These are phyloP conservation scores for Xylariaceae sp. DNA, from an alignment of 2,329 filamentous ascomycete genomes.

Conservation along the genomic window DNA sequence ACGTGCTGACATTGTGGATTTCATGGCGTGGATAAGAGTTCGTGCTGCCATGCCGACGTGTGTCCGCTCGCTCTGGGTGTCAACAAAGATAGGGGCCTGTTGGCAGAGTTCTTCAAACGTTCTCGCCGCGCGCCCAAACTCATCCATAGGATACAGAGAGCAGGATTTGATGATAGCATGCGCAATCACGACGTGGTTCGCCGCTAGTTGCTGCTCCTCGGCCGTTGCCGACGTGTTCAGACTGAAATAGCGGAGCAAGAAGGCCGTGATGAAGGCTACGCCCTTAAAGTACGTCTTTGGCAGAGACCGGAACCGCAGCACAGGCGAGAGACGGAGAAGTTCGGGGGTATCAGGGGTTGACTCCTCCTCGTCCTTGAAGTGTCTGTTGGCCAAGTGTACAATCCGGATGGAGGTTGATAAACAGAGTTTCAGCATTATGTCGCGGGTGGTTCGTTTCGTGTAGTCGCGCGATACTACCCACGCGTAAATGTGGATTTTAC, in stretches of 20 bases:
- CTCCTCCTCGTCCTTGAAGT: constrained; percentile 15
- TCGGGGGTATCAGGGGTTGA: too few species aligned
- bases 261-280: constrained; percentile 31
- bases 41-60: constrained; percentile 26
- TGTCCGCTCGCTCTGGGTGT: constrained; percentile 15
- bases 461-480: constrained; percentile 25
- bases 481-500: constrained; percentile 30
- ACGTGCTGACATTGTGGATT: constrained; percentile 14
- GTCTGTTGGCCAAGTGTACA: constrained; percentile 26
- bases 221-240: constrained; percentile 22
- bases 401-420: constrained; percentile 29
- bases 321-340: constrained; percentile 8
- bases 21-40: constrained; percentile 26
- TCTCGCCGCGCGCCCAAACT: constrained; percentile 23
- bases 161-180: constrained; percentile 29
- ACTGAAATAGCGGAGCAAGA: constrained; percentile 31
- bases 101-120: constrained; percentile 30
- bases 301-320: constrained; percentile 17
- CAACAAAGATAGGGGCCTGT: constrained; percentile 19
- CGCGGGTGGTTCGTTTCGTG: constrained; percentile 17
- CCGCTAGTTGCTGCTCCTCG: constrained; percentile 30
- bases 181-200: constrained; percentile 28
- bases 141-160: constrained; percentile 21
- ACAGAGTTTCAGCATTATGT: constrained; percentile 27
- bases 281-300: constrained; percentile 29